Evolutionary conservation across 2,329 filamentous ascomycete genomes (phyloP), one percentile per base, ranked within the genome.

Genomic region (Neonectria sp.): DNA sequence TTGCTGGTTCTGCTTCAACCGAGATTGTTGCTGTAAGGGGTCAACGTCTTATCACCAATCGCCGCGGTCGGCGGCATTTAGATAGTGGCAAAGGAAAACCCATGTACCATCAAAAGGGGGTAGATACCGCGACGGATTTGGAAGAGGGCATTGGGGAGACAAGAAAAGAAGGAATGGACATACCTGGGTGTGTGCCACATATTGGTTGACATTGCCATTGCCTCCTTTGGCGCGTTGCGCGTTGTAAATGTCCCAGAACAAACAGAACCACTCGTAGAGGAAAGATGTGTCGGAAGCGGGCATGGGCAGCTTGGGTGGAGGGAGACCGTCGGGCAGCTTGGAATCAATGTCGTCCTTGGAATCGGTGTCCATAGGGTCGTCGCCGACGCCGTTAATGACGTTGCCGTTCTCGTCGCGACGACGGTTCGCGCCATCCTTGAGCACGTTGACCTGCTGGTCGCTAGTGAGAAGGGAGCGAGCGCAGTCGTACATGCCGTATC

Each of bases 241-340:
- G 77, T 91, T 91, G 82, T 93, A 97, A 74, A 98, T 94, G 77
- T 99, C 96, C 95, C 95, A 98, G 81, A 99, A 99, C 59, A 98
- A 88, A 77, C 92, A 94, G 85, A 97, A 99, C 96, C 96, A 99
- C 77, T 98, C 96, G 74, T 94, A 92, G n/a, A 99, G 86, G 77
- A 99, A 98, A 29, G 93, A 94, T 69, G 89, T 93, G 75, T 92
- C 92, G 61, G 88, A 88, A 68, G 86, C 86, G 55, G 88, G 88
- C 78, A 86, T 87, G 13, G 91, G 90, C 6, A 94, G 85, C 69
- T 90, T 90, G 13, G 94, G 91, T 7, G 89, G 86, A 5, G 95
- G 95, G 45, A 98, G 87, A 77, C 97, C 95, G 64, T 91, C 89
- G 1, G 93, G 93, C 49, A 92, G 87, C 79, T 95, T 95, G 57